These are phyloP conservation scores for Chytriomyces sp. DNA, from an alignment of 192 early-diverging fungal genomes.

Conservation along the genomic window DNA sequence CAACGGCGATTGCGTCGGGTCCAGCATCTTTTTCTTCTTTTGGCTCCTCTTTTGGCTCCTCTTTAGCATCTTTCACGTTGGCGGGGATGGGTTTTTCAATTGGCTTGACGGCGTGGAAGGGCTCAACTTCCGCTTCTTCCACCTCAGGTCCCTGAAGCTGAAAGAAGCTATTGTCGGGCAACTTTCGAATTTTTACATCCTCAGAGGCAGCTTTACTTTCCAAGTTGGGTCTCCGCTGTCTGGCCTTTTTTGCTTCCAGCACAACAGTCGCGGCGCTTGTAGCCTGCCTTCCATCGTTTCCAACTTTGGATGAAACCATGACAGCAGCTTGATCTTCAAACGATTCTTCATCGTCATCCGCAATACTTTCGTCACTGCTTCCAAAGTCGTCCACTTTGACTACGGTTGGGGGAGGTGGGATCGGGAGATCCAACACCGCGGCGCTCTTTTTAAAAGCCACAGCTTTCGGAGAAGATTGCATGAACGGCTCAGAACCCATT, in stretches of 20 bases:
- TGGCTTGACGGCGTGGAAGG: not conserved
- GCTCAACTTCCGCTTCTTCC: conserved; percentile 24
- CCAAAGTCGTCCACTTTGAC: conserved; percentile 28
- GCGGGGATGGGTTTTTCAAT: not conserved
- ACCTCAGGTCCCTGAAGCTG: conserved; percentile 3
- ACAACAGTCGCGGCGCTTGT: not conserved
- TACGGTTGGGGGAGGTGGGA: conserved; percentile 12
- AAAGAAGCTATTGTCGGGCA: conserved; percentile 12
- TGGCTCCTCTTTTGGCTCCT: not conserved
- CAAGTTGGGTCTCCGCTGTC: not conserved
- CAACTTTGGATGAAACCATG: not conserved
- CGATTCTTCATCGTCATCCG: conserved; percentile 26
- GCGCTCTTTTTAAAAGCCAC: not conserved
- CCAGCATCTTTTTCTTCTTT: not conserved
- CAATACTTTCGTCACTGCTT: conserved; percentile 21
- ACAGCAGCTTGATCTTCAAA: not conserved
- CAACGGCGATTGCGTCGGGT: conserved; percentile 1
- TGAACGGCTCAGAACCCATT: not conserved
- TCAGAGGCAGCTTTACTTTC: conserved; percentile 13
- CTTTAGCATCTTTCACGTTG: not conserved
- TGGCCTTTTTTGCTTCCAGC: not conserved
- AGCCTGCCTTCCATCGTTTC: not conserved
- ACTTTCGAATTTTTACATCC: conserved; percentile 12
- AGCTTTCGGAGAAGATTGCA: not conserved
- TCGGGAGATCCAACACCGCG: conserved; percentile 4